Evolutionary conservation across 2,329 filamentous ascomycete genomes (phyloP).

Genomic region (Neonectria sp.): DNA sequence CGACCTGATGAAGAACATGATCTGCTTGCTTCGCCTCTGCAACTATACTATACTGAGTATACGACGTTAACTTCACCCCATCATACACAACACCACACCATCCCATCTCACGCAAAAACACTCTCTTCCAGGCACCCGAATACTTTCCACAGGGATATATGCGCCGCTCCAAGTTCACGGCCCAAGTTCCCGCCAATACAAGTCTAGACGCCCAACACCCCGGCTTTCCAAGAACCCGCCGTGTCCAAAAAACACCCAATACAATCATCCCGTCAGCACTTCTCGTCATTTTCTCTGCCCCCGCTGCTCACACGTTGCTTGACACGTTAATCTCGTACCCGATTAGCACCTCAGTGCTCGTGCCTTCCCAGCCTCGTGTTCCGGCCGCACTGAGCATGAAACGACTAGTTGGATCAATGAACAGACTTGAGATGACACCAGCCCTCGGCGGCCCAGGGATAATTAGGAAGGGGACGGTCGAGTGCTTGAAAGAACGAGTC

Average conservation of each 20-base stretch:
- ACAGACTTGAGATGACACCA: slow-evolving; percentile 88
- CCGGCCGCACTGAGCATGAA: slow-evolving; percentile 95
- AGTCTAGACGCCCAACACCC: slow-evolving; percentile 26
- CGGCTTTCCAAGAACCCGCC: slow-evolving; percentile 9
- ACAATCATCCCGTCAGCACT: neutral
- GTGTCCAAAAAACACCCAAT: slow-evolving; percentile 8
- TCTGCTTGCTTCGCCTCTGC: neutral
- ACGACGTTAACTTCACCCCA: neutral
- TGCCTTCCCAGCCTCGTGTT: slow-evolving; percentile 95
- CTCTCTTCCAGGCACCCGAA: neutral
- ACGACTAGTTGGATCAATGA: slow-evolving; percentile 87
- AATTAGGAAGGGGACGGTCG: slow-evolving; percentile 94
- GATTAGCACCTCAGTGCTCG: slow-evolving; percentile 88
- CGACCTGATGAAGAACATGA: neutral
- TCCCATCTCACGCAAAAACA: neutral
- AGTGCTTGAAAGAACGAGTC: slow-evolving; percentile 76
- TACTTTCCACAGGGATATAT: neutral
- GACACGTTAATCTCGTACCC: slow-evolving; percentile 86
- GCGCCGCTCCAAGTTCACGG: neutral
- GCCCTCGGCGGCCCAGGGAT: slow-evolving; percentile 88
- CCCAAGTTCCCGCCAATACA: slow-evolving; percentile 11
- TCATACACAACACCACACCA: neutral
- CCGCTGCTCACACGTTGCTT: slow-evolving; percentile 25
- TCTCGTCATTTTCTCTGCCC: neutral
- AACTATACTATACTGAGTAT: neutral